Conservation (phyloP, 164 flowering plant genomes). For the Litsea cubeba region DNA sequence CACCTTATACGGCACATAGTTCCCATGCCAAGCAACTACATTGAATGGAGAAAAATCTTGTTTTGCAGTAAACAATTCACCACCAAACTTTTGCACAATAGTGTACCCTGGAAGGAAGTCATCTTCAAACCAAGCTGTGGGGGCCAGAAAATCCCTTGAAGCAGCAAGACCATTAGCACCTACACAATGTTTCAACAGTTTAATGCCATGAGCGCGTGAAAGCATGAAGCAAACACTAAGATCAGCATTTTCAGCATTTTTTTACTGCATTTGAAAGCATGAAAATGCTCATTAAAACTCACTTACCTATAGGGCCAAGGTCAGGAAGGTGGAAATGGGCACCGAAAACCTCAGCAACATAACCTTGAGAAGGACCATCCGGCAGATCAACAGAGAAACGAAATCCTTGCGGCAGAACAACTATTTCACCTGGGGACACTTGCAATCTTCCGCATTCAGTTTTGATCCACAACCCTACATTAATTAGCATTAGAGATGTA, state of each 20-base stretch:
- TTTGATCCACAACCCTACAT: constrained; percentile 74
- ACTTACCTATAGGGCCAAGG: constrained; percentile 90
- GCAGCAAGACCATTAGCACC: constrained; percentile 99
- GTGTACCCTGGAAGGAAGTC: constrained; percentile 51
- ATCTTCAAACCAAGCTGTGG: constrained; percentile 79
- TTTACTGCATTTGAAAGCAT: background rate
- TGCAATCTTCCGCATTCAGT: constrained; percentile 84
- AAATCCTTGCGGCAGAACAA: constrained; percentile 87
- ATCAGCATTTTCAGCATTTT: too few relatives aligned
- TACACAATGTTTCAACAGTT: constrained; percentile 17
- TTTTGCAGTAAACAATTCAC: constrained; percentile 82
- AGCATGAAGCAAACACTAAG: background rate
- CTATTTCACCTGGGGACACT: constrained; percentile 85
- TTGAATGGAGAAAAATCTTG: constrained; percentile 98
- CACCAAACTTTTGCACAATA: constrained; percentile 85
- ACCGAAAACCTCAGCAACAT: constrained; percentile 88
- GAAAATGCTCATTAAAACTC: background rate
- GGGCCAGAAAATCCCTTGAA: constrained; percentile 84
- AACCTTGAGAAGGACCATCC: constrained; percentile 92
- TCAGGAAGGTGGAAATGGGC: constrained; percentile 94
- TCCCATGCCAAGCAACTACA: constrained; percentile 99
- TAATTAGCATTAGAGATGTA: background rate
- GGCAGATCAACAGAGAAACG: constrained; percentile 72
- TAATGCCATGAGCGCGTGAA: background rate
- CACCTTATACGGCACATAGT: constrained; percentile 94